Base-by-base conservation (phyloP, 106 monocot genomes). In the Apostasia shenzhenica region DNA sequence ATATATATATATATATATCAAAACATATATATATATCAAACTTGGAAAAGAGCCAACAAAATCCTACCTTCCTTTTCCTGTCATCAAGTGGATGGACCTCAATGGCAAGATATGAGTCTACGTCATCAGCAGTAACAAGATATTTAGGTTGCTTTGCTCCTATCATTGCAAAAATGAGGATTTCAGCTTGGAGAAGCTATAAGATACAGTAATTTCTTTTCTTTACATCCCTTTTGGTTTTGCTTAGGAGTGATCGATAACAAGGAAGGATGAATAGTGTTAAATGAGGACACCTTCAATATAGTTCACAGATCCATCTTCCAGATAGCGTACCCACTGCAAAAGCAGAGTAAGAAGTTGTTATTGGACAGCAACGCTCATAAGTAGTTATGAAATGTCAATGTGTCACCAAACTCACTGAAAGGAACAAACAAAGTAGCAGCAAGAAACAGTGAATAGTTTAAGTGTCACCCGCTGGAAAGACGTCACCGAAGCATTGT, bases 61-160 rank as follows among this genome's bases (percentile, higher is more conserved):
- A 45, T 43, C 8, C 12, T 70, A 90, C 90, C 90, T 86, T 90
- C 66, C 90, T 71, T 63, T 86, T 90, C 68, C 78, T 83, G 56
- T 86, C 77, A 76, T 90, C 90, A n/a, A 86, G 72, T 48, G 90
- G 90, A 54, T 90, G 90, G 42, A 90, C 81, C 81, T 90, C 83
- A 83, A 90, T 86, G 47, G 86, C 90, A 73, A 90, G 83, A 57
- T 78, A 86, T 1, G 82, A 70, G 39, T 86, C 83, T 75, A 90
- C 90, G 78, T 90, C 90, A 81, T 90, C 90, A 76, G 86, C 86
- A 46, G 86, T 90, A 56, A 90, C 76, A 44, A 90, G 76, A 83
- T 90, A 90, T 26, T 12, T 71, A 3, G 90, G 90, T 71, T 83
- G 86, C 49, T 77, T 90, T 47, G 90, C 90, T 55, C 90, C 90